Evolutionary conservation across 75 land plant species (phyloP).

Genomic region (Larix kaempferi): DNA sequence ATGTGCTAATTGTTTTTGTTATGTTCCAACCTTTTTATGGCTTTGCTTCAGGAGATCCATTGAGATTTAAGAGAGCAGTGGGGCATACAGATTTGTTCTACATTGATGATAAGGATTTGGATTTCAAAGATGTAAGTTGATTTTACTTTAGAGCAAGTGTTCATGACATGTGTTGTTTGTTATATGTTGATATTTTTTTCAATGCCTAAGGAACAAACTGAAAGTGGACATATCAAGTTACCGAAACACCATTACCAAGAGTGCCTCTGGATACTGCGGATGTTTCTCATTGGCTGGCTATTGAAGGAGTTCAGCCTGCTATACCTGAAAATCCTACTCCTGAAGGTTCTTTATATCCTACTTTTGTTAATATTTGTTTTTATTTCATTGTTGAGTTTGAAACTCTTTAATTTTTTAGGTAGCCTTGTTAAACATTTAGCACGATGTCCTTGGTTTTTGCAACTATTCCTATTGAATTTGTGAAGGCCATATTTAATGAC

Average conservation of each 20-base stretch:
- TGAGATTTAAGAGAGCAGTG: slow-evolving; percentile 80
- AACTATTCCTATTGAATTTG: background rate
- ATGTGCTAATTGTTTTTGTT: background rate
- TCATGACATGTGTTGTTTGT: background rate
- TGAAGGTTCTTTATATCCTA: slow-evolving; percentile 45
- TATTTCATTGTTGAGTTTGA: background rate
- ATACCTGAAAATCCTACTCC: slow-evolving; percentile 94
- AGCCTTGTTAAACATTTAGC: background rate
- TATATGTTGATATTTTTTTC: background rate
- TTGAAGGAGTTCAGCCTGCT: slow-evolving; percentile 98
- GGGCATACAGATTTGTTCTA: slow-evolving; percentile 94
- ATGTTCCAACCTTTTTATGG: slow-evolving; percentile 84
- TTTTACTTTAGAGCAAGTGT: background rate
- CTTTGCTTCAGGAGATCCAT: slow-evolving; percentile 90
- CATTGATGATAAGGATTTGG: slow-evolving; percentile 89
- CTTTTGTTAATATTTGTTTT: background rate
- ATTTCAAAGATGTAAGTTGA: slow-evolving; percentile 83
- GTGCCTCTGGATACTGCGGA: slow-evolving; percentile 90
- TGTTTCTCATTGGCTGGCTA: slow-evolving; percentile 90
- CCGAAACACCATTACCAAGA: slow-evolving; percentile 91
- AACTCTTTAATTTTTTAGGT: background rate
- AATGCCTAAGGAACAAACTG: background rate
- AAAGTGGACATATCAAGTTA: slow-evolving; percentile 38
- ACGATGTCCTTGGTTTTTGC: background rate
- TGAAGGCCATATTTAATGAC: background rate